Conservation (phyloP, 2,329 filamentous ascomycete species). For the Fusarium napiforme region DNA sequence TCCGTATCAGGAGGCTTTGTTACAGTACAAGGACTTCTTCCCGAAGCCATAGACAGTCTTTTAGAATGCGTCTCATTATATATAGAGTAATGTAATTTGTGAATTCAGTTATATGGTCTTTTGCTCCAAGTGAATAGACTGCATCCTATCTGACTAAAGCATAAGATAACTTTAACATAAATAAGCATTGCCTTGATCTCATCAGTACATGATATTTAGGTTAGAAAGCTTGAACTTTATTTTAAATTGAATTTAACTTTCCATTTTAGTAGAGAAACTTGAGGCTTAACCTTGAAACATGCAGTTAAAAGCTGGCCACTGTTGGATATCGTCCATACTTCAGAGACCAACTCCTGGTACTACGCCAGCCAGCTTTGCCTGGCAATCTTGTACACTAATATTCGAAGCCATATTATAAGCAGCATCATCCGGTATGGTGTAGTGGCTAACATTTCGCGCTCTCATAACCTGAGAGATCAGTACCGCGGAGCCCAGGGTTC, state of each 20-base stretch:
- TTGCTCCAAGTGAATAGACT: neutral
- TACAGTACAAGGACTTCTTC: conserved; percentile 39
- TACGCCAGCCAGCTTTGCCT: accelerated
- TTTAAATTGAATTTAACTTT: neutral
- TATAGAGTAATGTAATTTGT: neutral
- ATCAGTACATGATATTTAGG: accelerated
- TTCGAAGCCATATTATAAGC: accelerated
- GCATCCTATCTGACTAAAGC: neutral
- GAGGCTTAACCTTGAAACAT: neutral
- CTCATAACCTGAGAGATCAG: conserved; percentile 38
- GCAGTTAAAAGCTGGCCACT: neutral
- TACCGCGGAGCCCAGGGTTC: conserved; percentile 6
- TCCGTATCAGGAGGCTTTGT: conserved; percentile 31
- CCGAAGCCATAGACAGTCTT: conserved; percentile 3
- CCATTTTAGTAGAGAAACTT: accelerated
- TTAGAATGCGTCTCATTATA: neutral
- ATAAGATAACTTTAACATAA: neutral
- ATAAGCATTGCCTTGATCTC: neutral
- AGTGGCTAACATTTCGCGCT: conserved; percentile 50
- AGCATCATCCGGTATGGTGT: conserved; percentile 46
- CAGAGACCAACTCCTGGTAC: neutral
- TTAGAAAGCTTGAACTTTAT: accelerated
- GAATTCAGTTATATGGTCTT: neutral
- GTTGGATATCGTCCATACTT: neutral
- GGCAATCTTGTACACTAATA: accelerated